Percentiles rank a stretch among this genome's conserved stretches.
Conservation (phyloP, 2,329 filamentous ascomycete species). For the Diaporthe nobilis region DNA sequence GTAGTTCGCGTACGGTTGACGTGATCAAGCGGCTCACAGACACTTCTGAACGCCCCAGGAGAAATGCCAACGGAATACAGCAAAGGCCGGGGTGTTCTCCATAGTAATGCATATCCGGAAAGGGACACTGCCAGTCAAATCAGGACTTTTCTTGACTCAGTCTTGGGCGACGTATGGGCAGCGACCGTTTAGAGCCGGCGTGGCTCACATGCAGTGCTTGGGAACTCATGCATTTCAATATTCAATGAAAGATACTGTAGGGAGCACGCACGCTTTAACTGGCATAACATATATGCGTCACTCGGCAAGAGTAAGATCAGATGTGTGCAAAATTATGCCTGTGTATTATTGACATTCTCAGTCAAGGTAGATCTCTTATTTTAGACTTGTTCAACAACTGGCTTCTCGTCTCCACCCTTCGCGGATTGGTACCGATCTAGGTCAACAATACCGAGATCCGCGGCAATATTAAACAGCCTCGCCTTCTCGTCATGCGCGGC, state of each 20-base stretch:
- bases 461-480: constrained; percentile 39
- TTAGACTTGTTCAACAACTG: constrained; percentile 7
- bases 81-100: too few species aligned
- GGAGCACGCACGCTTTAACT: background rate
- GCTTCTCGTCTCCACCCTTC: constrained; percentile 25
- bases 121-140: too few species aligned
- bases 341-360: background rate
- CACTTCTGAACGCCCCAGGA: too few species aligned
- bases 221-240: background rate
- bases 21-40: too few species aligned
- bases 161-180: background rate
- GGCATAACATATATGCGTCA: background rate
- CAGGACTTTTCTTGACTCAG: too few species aligned
- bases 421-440: constrained; percentile 1
- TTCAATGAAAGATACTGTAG: background rate
- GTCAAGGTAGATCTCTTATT: background rate
- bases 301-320: background rate
- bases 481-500: constrained; percentile 48
- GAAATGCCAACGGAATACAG: too few species aligned
- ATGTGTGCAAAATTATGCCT: background rate
- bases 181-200: background rate
- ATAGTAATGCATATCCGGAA: too few species aligned
- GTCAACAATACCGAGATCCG: constrained; percentile 27
- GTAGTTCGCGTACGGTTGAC: too few species aligned
- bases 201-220: background rate